phyloP scores from a whole-genome alignment of 1,139 yeast genomes.

The Kurtzmaniella quercitrusa region DNA sequence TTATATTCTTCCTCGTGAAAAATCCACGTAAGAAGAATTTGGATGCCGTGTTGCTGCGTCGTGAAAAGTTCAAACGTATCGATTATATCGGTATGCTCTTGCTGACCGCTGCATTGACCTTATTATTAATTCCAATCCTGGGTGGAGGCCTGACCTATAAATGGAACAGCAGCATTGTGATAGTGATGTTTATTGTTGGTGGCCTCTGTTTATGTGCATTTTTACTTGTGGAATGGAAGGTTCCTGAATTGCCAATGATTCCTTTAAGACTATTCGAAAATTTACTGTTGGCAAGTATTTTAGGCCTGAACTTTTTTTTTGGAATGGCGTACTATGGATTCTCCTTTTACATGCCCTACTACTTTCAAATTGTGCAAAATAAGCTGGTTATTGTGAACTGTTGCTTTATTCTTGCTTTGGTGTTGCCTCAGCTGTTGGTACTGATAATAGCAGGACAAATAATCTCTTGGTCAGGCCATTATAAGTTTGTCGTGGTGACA shows the following conservation, averaged over 20 bases:
- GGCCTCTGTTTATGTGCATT: conserved; percentile 34
- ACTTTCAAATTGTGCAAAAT: conserved; percentile 45
- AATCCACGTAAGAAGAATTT: conserved; percentile 17
- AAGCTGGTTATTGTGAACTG: conserved; percentile 31
- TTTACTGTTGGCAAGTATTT: conserved; percentile 32
- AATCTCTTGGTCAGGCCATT: conserved; percentile 39
- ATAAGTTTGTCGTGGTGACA: conserved; percentile 32
- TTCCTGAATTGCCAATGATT: conserved; percentile 48
- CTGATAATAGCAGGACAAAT: conserved; percentile 38
- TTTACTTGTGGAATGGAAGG: conserved; percentile 38
- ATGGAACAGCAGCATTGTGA: conserved; percentile 50
- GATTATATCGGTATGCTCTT: conserved; percentile 49
- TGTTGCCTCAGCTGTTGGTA: conserved; percentile 28
- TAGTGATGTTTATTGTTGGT: conserved; percentile 44
- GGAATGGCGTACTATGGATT: conserved; percentile 48
- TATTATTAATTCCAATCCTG: conserved; percentile 46
- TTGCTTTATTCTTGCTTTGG: conserved; percentile 34
- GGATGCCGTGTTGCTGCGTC: conserved; percentile 20
- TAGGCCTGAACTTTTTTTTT: conserved; percentile 38
- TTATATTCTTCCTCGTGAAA: conserved; percentile 20
- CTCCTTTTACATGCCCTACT: conserved; percentile 45
- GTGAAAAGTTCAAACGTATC: conserved; percentile 35
- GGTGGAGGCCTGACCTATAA: conserved; percentile 50
- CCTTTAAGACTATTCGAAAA: conserved; percentile 42
- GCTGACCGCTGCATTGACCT: conserved; percentile 39